Evolutionary conservation across 352 stramenopile species (phyloP).

Genomic region (Pythium graminicola): DNA sequence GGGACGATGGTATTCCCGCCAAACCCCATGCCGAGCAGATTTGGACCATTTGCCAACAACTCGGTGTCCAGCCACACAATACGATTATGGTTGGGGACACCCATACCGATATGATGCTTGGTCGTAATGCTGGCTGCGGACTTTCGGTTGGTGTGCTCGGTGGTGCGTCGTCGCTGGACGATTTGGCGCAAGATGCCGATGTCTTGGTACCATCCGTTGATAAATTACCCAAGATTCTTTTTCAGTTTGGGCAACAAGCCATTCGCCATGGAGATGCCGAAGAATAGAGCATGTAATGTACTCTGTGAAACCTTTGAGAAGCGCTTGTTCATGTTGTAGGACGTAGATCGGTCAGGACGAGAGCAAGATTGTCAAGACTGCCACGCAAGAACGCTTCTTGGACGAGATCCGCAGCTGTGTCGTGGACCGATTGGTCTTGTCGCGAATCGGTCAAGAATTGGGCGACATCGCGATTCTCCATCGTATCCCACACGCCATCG

Average conservation of each 20-base stretch:
- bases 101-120: constrained; percentile 79
- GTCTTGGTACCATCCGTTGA: constrained; percentile 75
- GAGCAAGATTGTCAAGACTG: constrained; percentile 89
- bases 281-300: too few relatives aligned
- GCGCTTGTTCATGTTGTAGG: too few relatives aligned
- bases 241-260: constrained; percentile 78
- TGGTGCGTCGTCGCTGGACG: constrained; percentile 71
- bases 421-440: constrained; percentile 62
- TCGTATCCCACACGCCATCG: constrained; percentile 90
- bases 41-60: constrained; percentile 72
- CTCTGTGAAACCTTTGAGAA: too few relatives aligned
- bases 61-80: constrained; percentile 74
- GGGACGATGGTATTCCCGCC: constrained; percentile 73
- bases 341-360: constrained; percentile 89
- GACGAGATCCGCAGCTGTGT: constrained; percentile 72
- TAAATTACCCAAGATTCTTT: constrained; percentile 73
- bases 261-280: constrained; percentile 40
- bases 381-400: constrained; percentile 78
- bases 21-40: constrained; percentile 84
- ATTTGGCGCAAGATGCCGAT: constrained; percentile 76
- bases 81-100: constrained; percentile 88
- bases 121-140: constrained; percentile 63
- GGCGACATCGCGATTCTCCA: constrained; percentile 84
- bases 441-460: constrained; percentile 58
- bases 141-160: constrained; percentile 74